Evolutionary conservation across 805 yeast species (phyloP).

Genomic region (Wickerhamiella allomyrinae): DNA sequence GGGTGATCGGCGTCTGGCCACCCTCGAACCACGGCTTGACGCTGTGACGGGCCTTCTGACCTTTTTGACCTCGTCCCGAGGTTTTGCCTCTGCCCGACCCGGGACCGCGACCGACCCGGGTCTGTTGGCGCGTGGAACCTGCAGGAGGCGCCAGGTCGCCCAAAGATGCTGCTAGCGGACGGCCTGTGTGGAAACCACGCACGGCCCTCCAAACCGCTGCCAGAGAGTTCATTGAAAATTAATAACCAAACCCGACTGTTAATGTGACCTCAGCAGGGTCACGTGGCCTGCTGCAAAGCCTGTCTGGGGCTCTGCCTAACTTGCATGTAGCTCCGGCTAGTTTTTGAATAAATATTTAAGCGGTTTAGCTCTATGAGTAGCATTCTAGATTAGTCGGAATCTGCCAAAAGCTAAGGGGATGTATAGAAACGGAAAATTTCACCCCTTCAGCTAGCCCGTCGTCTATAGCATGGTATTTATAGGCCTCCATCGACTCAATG

Average conservation of each 20-base stretch:
- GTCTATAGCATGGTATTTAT: too few species aligned
- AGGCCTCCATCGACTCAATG: too few species aligned
- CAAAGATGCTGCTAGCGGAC: slow-evolving; percentile 7
- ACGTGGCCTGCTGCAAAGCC: too few species aligned
- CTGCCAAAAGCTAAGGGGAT: too few species aligned
- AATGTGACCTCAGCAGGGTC: too few species aligned
- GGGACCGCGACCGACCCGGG: slow-evolving; percentile 91
- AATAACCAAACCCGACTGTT: background rate
- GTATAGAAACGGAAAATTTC: too few species aligned
- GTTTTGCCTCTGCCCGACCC: slow-evolving; percentile 82
- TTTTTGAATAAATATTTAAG: too few species aligned
- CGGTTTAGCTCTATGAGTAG: too few species aligned
- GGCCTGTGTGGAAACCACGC: slow-evolving; percentile 6
- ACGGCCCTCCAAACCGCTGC: background rate
- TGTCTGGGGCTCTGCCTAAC: too few species aligned
- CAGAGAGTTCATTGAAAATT: background rate
- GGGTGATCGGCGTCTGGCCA: slow-evolving; percentile 90
- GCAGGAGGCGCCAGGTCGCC: slow-evolving; percentile 21
- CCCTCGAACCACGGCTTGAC: slow-evolving; percentile 95
- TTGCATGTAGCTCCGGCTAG: too few species aligned
- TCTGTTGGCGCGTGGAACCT: slow-evolving; percentile 22
- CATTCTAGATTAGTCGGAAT: too few species aligned
- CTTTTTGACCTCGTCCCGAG: slow-evolving; percentile 94
- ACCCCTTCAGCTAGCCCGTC: too few species aligned
- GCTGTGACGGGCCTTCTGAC: slow-evolving; percentile 90